Percentiles rank a stretch among this genome's conserved stretches.
Conservation (phyloP, 306 rosid genomes). For the Vicia sativa region DNA sequence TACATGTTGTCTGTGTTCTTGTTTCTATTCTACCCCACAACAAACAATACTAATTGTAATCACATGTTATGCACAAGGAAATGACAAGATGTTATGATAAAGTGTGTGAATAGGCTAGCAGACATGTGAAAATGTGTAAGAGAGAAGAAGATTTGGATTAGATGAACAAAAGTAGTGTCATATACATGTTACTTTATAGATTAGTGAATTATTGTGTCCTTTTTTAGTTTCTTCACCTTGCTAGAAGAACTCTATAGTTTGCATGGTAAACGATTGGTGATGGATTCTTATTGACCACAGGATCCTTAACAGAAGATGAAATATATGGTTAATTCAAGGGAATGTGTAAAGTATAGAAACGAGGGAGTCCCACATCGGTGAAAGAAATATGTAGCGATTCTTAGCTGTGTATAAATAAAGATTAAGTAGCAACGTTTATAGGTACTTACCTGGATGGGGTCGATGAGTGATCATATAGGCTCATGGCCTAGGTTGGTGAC, state of each 20-base stretch:
- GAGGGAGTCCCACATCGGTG: constrained; percentile 22
- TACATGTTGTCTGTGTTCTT: no score
- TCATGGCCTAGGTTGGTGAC: constrained; percentile 24
- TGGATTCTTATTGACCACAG: not conserved
- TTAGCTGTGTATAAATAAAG: not conserved
- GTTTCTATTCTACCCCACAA: not conserved
- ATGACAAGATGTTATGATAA: not conserved
- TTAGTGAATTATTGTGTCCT: not conserved
- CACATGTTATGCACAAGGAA: not conserved
- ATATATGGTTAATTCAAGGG: no score
- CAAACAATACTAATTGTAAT: not conserved
- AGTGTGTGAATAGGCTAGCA: not conserved
- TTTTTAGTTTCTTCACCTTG: not conserved
- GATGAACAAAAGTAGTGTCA: not conserved
- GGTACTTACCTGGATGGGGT: constrained; percentile 53
- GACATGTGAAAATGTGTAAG: constrained; percentile 2
- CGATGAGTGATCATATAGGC: constrained; percentile 26
- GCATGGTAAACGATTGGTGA: not conserved
- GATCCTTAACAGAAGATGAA: not conserved
- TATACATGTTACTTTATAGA: not conserved
- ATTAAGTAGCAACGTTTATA: fast-evolving
- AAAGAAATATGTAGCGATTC: no score
- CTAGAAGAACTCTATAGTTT: not conserved
- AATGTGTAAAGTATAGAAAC: no score
- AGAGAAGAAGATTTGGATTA: not conserved